phyloP scores from a whole-genome alignment of 225 moss, liverwort and hornwort genomes.

The Sphagnum tenellum region DNA sequence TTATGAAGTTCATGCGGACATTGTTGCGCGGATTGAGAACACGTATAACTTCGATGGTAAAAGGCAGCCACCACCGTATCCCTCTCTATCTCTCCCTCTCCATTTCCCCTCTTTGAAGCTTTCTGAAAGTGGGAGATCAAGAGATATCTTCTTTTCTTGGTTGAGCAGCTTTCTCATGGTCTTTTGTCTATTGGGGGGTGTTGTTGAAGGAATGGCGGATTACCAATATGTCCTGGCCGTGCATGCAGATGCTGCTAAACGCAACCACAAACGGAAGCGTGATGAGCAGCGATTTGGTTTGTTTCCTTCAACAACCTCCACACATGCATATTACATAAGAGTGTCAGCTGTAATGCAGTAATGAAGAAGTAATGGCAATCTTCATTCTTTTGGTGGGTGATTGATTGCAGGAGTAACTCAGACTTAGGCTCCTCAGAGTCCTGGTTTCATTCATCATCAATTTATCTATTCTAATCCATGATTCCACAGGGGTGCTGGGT shows the following conservation, averaged over 20 bases:
- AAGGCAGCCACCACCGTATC: not conserved
- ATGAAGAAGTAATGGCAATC: too few species aligned
- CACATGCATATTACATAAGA: too few species aligned
- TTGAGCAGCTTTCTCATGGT: not conserved
- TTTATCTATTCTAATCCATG: too few species aligned
- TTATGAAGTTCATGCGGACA: conserved; percentile 49
- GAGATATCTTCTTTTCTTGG: not conserved
- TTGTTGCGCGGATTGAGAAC: conserved; percentile 79
- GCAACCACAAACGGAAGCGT: conserved; percentile 54
- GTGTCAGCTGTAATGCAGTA: too few species aligned
- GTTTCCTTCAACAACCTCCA: not conserved
- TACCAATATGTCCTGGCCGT: conserved; percentile 91
- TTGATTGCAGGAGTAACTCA: too few species aligned
- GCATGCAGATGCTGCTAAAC: conserved; percentile 61
- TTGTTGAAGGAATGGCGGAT: conserved; percentile 82
- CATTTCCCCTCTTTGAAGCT: not conserved
- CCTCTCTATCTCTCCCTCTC: not conserved
- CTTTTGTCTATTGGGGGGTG: too few species aligned
- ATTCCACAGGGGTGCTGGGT: too few species aligned
- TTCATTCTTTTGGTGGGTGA: too few species aligned
- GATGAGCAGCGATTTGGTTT: conserved; percentile 38
- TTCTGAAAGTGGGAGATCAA: not conserved
- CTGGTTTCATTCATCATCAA: too few species aligned
- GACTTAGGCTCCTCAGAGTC: too few species aligned
- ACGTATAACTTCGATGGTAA: conserved; percentile 79